Conservation (phyloP, 345 rosid species). For the Barbarea vulgaris region DNA sequence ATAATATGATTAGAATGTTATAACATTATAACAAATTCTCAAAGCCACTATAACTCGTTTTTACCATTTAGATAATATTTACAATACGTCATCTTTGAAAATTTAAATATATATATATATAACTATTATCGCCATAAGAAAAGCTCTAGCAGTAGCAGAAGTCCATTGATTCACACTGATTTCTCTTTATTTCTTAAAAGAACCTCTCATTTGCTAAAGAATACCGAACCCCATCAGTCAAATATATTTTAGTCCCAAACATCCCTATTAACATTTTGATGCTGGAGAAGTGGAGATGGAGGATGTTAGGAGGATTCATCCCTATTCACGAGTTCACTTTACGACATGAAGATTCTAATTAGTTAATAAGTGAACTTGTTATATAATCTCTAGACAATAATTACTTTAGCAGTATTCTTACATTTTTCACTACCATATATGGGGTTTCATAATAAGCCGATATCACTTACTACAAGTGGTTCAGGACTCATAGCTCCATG, state of each 20-base stretch:
- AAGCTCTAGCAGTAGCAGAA: background rate
- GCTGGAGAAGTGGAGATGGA: background rate
- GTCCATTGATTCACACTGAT: background rate
- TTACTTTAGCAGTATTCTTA: constrained; percentile 19
- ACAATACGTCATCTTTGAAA: background rate
- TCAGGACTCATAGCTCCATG: constrained; percentile 37
- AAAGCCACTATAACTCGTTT: background rate
- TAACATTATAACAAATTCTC: background rate
- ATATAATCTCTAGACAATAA: constrained; percentile 17
- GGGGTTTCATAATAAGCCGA: constrained; percentile 7
- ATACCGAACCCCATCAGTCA: background rate
- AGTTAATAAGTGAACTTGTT: constrained; percentile 19
- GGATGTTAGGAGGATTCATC: constrained; percentile 2
- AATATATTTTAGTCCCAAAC: background rate
- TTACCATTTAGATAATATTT: background rate
- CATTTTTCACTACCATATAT: background rate
- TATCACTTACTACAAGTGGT: background rate
- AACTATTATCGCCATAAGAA: background rate
- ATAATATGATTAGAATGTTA: background rate
- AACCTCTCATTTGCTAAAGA: background rate
- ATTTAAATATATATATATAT: background rate
- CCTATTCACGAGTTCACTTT: background rate
- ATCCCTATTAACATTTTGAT: background rate
- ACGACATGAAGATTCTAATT: constrained; percentile 9
- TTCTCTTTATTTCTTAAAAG: background rate